Evolutionary conservation across 2,329 filamentous ascomycete species (phyloP), one percentile per base, ranked within the genome.

Genomic region (Gaeumannomyces tritici): DNA sequence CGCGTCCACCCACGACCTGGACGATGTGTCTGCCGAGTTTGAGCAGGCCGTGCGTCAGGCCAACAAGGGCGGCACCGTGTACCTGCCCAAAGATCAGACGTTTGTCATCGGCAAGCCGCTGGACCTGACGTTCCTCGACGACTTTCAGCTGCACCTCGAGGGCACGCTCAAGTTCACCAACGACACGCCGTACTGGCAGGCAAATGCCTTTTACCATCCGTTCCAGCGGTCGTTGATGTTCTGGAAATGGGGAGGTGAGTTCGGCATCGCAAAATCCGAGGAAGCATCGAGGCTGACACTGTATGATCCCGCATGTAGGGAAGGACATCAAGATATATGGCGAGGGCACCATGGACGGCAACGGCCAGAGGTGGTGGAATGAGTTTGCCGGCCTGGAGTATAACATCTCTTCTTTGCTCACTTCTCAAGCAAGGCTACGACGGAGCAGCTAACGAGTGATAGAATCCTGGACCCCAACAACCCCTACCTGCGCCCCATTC

Each of bases 281-380:
- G 8, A 51, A 7, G 7, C 13, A 11, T 24, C 4, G 21, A 24
- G 11, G 11, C 42, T 51, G 42, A 51, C 42, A 6, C 4, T 21
- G 13, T 51, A 21, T 24, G 18, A 21, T 11, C 5, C 42, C 2
- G 5, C 21, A 9, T 51, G 7, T n/a, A 51, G 42, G 85, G 13
- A 78, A 82, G 65, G 75, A 85, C 65, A 83, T 88, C 69, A 82
- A 79, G 65, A 84, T 88, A 66, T 83, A 79, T 62, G 85, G 85
- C 56, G 60, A 57, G 26, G 60, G 60, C 8, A 42, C 42, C 33
- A 47, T 58, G 42, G 75, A 79, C 15, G 83, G 80, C 0, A 83
- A 85, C 64, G 84, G 74, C 2, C 75, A 77, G 68, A 66, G 72
- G 7, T 77, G 75, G 75, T 77, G 75, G 75, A 73, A 77, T 62